These are phyloP conservation scores for Dysphania ambrosioides DNA, from an alignment of 148 eudicot genomes.

Conservation along the genomic window DNA sequence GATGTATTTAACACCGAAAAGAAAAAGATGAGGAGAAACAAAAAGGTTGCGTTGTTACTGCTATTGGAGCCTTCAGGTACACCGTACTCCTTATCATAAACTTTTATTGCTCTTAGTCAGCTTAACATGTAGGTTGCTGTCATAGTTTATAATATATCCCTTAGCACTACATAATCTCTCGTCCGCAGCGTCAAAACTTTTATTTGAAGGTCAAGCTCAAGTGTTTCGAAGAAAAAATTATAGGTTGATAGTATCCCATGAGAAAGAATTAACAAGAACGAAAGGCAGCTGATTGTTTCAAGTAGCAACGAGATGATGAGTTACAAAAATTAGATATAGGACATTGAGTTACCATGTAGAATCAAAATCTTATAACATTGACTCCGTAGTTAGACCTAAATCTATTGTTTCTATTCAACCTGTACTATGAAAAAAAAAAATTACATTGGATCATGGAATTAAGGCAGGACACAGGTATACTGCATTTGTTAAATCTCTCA, in stretches of 20 bases:
- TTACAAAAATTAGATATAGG: not conserved
- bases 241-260: not conserved
- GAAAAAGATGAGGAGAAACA: not conserved
- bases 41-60: too few species aligned
- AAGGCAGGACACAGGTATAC: not conserved
- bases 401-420: not conserved
- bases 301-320: constrained; percentile 7
- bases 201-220: not conserved
- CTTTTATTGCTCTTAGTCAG: too few species aligned
- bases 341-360: not conserved
- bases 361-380: not conserved
- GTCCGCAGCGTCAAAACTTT: not conserved
- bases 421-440: not conserved
- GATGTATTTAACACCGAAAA: not conserved
- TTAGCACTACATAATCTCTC: not conserved
- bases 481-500: not conserved
- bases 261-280: not conserved
- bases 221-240: too few species aligned
- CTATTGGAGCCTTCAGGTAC: too few species aligned
- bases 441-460: not conserved
- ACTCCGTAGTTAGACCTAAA: not conserved
- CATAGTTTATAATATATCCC: too few species aligned
- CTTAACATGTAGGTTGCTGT: not conserved
- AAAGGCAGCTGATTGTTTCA: not conserved
- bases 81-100: too few species aligned